Evolutionary conservation across 2,329 filamentous ascomycete species (phyloP).

Genomic region (Dactylellina haptotyla): DNA sequence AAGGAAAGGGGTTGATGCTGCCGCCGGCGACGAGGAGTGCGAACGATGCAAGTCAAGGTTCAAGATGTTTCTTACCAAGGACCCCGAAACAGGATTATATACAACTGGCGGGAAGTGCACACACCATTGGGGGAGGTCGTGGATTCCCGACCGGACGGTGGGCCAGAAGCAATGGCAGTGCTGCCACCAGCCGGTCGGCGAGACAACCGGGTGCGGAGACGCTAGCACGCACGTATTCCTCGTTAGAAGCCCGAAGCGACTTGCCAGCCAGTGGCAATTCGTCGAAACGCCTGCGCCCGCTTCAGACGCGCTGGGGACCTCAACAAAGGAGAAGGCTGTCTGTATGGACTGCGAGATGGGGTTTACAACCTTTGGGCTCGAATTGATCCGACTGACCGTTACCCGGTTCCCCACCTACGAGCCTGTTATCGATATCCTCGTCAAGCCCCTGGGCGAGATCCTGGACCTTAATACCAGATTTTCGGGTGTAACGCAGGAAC

Average conservation of each 20-base stretch:
- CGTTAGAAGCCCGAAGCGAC: constrained; percentile 75
- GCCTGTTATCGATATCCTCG: constrained; percentile 82
- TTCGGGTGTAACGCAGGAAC: constrained; percentile 83
- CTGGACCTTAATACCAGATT: constrained; percentile 92
- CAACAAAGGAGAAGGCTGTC: constrained; percentile 69
- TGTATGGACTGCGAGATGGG: constrained; percentile 98
- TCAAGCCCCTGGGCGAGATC: constrained; percentile 82
- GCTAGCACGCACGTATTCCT: constrained; percentile 86
- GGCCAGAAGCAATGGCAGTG: constrained; percentile 76
- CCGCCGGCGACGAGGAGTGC: constrained; percentile 84
- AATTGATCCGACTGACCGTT: constrained; percentile 88
- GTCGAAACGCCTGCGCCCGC: constrained; percentile 70
- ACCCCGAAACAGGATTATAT: constrained; percentile 77
- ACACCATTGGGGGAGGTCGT: constrained; percentile 80
- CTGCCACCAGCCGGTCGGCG: constrained; percentile 78
- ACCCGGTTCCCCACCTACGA: constrained; percentile 84
- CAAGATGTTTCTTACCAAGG: constrained; percentile 84
- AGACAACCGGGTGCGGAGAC: constrained; percentile 77
- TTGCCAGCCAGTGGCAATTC: constrained; percentile 83
- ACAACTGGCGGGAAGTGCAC: constrained; percentile 80
- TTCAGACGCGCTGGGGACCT: constrained; percentile 48
- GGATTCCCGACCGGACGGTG: constrained; percentile 64
- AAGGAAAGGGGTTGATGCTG: constrained; percentile 71
- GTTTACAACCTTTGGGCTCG: constrained; percentile 87
- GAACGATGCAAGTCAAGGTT: constrained; percentile 88